Evolutionary conservation across 106 monocot species (phyloP), one percentile per base, ranked within the genome.

Genomic region (Chionographis japonica): DNA sequence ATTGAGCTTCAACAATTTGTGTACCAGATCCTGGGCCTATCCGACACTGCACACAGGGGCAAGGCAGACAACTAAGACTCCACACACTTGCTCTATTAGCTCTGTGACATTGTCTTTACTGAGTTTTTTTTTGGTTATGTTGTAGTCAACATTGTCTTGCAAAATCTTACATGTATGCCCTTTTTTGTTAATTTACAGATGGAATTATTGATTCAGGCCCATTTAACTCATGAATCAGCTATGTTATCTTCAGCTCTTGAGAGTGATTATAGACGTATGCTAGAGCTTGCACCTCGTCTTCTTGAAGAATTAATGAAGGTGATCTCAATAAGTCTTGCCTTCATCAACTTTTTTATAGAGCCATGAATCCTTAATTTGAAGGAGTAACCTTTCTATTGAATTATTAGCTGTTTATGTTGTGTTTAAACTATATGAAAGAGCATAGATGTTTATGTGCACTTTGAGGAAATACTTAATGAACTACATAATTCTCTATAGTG

Each of bases 261-360:
- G n/a, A 75, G 75, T 79, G 95, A 95, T 81, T 90, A 81, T 63
- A 95, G 58, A 63, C 85, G 69, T 60, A 86, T 95, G 79, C 75
- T 95, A 65, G 88, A 91, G 72, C 91, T 95, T 70, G 88, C 95
- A 70, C 91, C 91, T 60, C 81, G 91, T 52, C 88, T 95, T 75
- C 91, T 91, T 43, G 95, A 91, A 76, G 91, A 95, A 65, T 71
- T 91, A 18, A 19, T 95, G 58, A 91, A 91, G 95, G 91, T 90
- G 54, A 51, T 40, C 35, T 58, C 54, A 12, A 49, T 20, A 36
- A 17, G 50, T 17, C 20, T 56, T 13, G 56, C 13, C 15, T 56
- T 63, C 36, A 6, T 46, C 46, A 46, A 46, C 8, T 46, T 46
- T 46, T 6, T 1, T 6, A 46, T 46, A 5, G 8, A 46, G 46